These are phyloP conservation scores for Lachnellula subtilissima DNA, from an alignment of 2,329 filamentous ascomycete genomes.

Conservation along the genomic window DNA sequence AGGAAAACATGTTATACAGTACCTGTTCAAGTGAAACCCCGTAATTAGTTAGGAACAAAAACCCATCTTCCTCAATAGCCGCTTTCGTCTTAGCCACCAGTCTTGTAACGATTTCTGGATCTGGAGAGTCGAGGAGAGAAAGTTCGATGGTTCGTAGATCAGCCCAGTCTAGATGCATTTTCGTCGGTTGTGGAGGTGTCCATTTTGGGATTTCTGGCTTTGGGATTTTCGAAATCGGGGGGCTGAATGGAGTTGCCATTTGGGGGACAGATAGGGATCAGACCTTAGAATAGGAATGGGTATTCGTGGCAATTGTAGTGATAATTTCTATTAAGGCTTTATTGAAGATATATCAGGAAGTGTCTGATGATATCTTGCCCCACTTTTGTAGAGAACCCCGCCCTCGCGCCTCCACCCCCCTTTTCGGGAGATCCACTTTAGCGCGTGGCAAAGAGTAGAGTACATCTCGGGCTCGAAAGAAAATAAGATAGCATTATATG, in stretches of 20 bases:
- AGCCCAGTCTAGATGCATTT: slow-evolving; percentile 41
- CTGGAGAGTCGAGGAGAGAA: slow-evolving; percentile 39
- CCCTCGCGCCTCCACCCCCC: too few relatives aligned
- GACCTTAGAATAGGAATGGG: too few relatives aligned
- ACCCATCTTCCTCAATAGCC: slow-evolving; percentile 41
- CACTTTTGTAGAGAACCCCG: too few relatives aligned
- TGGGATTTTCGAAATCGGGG: slow-evolving; percentile 33
- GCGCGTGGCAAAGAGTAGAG: too few relatives aligned
- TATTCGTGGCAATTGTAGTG: too few relatives aligned
- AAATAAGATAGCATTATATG: too few relatives aligned
- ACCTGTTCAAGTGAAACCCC: slow-evolving; percentile 45
- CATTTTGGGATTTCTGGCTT: slow-evolving; percentile 41
- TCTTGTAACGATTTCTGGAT: slow-evolving; percentile 38
- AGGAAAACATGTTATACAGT: neutral
- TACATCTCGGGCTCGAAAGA: too few relatives aligned
- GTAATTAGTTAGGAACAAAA: slow-evolving; percentile 47
- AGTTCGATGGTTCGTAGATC: slow-evolving; percentile 40
- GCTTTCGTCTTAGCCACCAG: slow-evolving; percentile 40
- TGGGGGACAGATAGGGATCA: neutral
- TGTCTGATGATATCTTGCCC: too few relatives aligned
- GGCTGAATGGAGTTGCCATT: slow-evolving; percentile 37
- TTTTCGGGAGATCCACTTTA: too few relatives aligned
- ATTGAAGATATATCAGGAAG: too few relatives aligned
- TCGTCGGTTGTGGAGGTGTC: slow-evolving; percentile 41
- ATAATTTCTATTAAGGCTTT: too few relatives aligned